Evolutionary conservation across 768 basidiomycete species (phyloP), one percentile per base, ranked within the genome.

Genomic region (Pisolithus sp.): DNA sequence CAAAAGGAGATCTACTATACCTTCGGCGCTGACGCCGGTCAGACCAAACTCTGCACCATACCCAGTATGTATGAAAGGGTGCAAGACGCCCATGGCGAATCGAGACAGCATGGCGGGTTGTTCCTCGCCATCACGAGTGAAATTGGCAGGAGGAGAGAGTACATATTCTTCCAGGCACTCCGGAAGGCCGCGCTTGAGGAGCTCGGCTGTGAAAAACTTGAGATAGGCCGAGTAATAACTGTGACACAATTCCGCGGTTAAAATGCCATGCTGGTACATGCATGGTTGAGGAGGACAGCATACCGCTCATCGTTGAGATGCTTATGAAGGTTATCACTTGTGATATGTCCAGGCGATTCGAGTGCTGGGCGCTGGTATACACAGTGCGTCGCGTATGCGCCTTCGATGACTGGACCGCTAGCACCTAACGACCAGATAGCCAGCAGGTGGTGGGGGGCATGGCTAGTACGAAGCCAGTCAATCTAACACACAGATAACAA

Each of bases 21-120:
- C 86, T 71, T 88, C 85, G 1, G 78, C 79, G 2, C 79, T 64
- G 44, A 85, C 63, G 0, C 83, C 85, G 7, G 78, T 74, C 20
- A 83, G 51, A 13, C 73, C 71, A 53, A 86, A 86, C 61, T 87
- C 86, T 3, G 76, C 63, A 3, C 83, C 85, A 62, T 79, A 78
- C 13, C 82, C 85, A 3, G 68, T 57, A 57, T 86, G 82, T 42
- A 88, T 86, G 38, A 86, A 50, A 0, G 85, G 80, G 57, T 89
- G 86, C 5, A 87, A 24, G 7, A 84, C 59, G 2, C 81, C 83
- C 1, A 72, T 72, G 15, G 83, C 36, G 54, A 82, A 75, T 10
- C 84, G 76, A 41, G 71, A 73, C 13, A 86, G 58, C 81, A 87
- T 82, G 53, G 73, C 62, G 7, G 77, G 77, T 20, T 74, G 68